These are phyloP conservation scores for Vickermania ingenoplastis DNA, from an alignment of 208 protist genomes.

Conservation along the genomic window DNA sequence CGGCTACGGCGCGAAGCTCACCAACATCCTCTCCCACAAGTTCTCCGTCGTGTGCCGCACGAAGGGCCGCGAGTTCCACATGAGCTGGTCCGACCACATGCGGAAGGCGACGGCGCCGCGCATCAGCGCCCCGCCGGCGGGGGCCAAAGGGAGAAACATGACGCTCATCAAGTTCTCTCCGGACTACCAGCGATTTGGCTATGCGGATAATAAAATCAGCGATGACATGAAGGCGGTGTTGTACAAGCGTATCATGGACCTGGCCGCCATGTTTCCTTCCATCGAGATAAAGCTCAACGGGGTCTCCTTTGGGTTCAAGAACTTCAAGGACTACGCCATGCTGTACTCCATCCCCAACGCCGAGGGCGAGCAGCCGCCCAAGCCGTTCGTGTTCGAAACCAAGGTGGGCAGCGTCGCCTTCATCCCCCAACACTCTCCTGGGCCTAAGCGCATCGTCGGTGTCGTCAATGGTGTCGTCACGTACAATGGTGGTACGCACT, in stretches of 20 bases:
- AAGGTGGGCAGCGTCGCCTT: constrained; percentile 53
- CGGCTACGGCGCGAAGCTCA: constrained; percentile 96
- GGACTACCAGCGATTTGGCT: constrained; percentile 83
- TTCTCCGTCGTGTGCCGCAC: constrained; percentile 93
- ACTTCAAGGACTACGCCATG: constrained; percentile 96
- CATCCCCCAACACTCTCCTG: constrained; percentile 81
- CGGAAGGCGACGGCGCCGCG: constrained; percentile 80
- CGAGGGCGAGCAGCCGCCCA: constrained; percentile 35
- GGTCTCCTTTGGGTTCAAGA: constrained; percentile 84
- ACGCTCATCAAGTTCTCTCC: constrained; percentile 85
- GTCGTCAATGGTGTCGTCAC: constrained; percentile 99
- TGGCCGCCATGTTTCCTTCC: constrained; percentile 85
- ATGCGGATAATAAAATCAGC: constrained; percentile 53
- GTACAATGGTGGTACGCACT: constrained; percentile 97
- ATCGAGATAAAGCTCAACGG: constrained; percentile 96
- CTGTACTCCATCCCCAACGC: constrained; percentile 55
- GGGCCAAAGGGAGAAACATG: constrained; percentile 41
- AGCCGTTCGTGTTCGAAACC: constrained; percentile 70
- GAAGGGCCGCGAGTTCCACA: constrained; percentile 84
- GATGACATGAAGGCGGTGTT: constrained; percentile 82
- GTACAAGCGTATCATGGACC: constrained; percentile 89
- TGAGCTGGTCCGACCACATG: constrained; percentile 98
- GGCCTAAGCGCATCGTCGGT: constrained; percentile 91
- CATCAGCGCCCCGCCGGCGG: constrained; percentile 60
- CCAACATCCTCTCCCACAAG: constrained; percentile 99